These are phyloP conservation scores for Globisporangium acanthophoron DNA, from an alignment of 352 stramenopile species.

Conservation along the genomic window DNA sequence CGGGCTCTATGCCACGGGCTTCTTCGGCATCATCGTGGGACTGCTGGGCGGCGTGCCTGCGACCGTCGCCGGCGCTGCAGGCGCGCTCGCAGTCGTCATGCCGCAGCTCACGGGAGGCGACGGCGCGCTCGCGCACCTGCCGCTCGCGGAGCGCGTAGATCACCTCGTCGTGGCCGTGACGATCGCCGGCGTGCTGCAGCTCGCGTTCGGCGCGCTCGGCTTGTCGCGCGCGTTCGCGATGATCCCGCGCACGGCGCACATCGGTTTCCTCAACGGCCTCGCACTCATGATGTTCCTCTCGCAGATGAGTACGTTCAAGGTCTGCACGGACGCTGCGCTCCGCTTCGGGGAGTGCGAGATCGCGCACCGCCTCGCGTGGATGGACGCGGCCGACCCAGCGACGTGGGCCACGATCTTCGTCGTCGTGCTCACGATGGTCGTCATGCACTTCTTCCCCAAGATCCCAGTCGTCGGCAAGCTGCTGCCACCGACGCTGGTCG, in stretches of 20 bases:
- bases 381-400: constrained; percentile 43
- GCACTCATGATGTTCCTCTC: constrained; percentile 93
- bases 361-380: constrained; percentile 62
- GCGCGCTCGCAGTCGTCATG: constrained; percentile 90
- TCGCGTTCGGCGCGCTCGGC: constrained; percentile 72
- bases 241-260: constrained; percentile 92
- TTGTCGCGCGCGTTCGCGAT: constrained; percentile 91
- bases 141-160: constrained; percentile 61
- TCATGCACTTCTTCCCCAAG: constrained; percentile 83
- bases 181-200: constrained; percentile 81
- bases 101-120: constrained; percentile 64
- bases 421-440: constrained; percentile 74
- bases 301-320: constrained; percentile 90
- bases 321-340: constrained; percentile 47
- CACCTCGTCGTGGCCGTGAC: constrained; percentile 88
- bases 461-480: constrained; percentile 51
- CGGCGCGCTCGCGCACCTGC: constrained; percentile 44
- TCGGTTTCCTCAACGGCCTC: constrained; percentile 95
- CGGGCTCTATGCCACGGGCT: constrained; percentile 90
- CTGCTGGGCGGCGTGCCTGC: constrained; percentile 84
- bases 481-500: constrained; percentile 79
- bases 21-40: constrained; percentile 86
- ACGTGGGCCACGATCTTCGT: constrained; percentile 67
- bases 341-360: constrained; percentile 77
- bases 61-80: constrained; percentile 85